Evolutionary conservation across 2,329 filamentous ascomycete genomes (phyloP).

Genomic region (Colletotrichum phormii): DNA sequence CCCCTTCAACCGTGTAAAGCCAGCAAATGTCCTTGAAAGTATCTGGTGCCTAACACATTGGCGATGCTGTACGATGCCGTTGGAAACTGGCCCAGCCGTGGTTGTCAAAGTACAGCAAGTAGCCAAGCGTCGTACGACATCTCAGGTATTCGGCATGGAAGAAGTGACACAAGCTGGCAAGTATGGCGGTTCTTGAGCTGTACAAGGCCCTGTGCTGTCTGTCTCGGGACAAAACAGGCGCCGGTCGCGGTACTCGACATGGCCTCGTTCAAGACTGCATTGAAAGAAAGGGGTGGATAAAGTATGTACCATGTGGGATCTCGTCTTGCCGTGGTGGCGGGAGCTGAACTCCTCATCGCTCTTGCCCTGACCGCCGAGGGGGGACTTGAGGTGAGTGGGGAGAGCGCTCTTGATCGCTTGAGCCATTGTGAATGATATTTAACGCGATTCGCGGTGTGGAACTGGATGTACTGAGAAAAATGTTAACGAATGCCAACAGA

Average conservation of each 20-base stretch:
- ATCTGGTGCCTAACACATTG: background rate
- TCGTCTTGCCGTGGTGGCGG: constrained; percentile 86
- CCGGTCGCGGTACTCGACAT: background rate
- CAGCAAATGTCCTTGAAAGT: background rate
- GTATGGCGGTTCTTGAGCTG: background rate
- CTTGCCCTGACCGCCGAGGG: constrained; percentile 49
- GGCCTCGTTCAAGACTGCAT: background rate
- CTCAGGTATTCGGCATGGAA: background rate
- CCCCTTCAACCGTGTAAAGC: background rate
- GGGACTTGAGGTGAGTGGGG: constrained; percentile 83
- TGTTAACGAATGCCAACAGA: constrained; percentile 5
- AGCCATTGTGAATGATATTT: constrained; percentile 68
- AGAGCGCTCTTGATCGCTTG: constrained; percentile 79
- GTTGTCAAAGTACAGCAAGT: background rate
- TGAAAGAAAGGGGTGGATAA: constrained; percentile 4
- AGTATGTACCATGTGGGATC: constrained; percentile 83
- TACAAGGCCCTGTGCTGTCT: background rate
- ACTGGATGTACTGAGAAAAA: background rate
- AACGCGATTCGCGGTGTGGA: constrained; percentile 18
- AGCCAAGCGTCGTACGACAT: background rate
- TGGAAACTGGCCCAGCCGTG: background rate
- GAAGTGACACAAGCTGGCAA: background rate
- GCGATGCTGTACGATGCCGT: background rate
- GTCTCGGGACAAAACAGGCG: background rate
- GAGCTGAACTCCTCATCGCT: constrained; percentile 65